A percentile compares a stretch with the other conserved stretches of the same genome.
These are phyloP conservation scores for Exobasidium rhododendri DNA, from an alignment of 1,284 basidiomycete species.

Conservation along the genomic window DNA sequence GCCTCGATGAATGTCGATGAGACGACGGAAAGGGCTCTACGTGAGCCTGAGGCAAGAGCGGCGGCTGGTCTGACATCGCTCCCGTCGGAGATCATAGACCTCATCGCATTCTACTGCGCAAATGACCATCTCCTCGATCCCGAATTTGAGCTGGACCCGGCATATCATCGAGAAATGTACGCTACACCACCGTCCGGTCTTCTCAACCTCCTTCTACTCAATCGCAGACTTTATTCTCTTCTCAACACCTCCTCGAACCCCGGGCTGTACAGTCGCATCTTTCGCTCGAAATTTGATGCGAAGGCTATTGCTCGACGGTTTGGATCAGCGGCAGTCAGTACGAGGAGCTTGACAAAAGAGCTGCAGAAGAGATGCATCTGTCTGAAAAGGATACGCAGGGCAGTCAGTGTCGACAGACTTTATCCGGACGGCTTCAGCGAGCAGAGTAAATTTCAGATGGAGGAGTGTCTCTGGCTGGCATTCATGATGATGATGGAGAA, in stretches of 20 bases:
- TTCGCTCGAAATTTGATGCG: constrained; percentile 43
- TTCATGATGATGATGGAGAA: constrained; percentile 48
- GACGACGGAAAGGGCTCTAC: too few species aligned
- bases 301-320: constrained; percentile 40
- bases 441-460: constrained; percentile 21
- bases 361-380: constrained; percentile 31
- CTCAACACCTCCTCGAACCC: constrained; percentile 37
- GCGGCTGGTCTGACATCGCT: constrained; percentile 20
- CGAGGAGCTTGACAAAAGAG: constrained; percentile 31
- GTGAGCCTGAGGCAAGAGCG: too few species aligned
- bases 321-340: constrained; percentile 25
- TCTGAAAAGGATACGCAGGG: constrained; percentile 36
- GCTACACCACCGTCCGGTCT: constrained; percentile 35
- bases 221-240: constrained; percentile 27
- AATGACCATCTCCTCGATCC: not conserved
- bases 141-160: not conserved
- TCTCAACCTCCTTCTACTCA: constrained; percentile 31
- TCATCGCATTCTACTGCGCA: constrained; percentile 34
- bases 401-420: constrained; percentile 14
- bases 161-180: not conserved
- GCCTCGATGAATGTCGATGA: too few species aligned
- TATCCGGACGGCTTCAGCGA: not conserved
- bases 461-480: constrained; percentile 45
- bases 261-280: constrained; percentile 43
- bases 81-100: constrained; percentile 40